Percentiles rank a stretch among this genome's conserved stretches.
These are phyloP conservation scores for Cladorrhinum sp. DNA, from an alignment of 2,329 filamentous ascomycete species.

Conservation along the genomic window DNA sequence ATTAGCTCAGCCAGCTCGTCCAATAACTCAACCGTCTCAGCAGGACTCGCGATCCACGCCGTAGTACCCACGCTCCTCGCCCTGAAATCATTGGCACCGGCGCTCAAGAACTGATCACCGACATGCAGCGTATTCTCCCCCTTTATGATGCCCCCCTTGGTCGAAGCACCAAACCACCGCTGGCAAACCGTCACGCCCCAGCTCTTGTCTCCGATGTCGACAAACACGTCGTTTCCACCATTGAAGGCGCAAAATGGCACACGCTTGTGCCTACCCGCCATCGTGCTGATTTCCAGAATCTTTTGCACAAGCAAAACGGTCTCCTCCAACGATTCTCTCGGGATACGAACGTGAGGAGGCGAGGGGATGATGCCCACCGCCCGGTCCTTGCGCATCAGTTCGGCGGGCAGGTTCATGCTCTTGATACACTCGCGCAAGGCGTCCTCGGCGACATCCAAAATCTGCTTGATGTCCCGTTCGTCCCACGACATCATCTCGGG, in stretches of 20 bases:
- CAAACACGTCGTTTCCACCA: conserved; percentile 94
- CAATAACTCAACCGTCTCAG: conserved; percentile 83
- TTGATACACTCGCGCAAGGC: conserved; percentile 78
- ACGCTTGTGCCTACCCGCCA: conserved; percentile 50
- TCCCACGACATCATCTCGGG: conserved; percentile 76
- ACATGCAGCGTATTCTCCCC: conserved; percentile 85
- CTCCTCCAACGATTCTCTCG: conserved; percentile 88
- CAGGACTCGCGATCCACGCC: conserved; percentile 92
- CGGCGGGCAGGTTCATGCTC: conserved; percentile 75
- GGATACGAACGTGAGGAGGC: conserved; percentile 62
- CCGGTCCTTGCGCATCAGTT: conserved; percentile 81
- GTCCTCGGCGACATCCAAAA: conserved; percentile 87
- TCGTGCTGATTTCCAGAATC: conserved; percentile 73
- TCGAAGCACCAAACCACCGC: conserved; percentile 71
- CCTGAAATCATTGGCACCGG: conserved; percentile 96
- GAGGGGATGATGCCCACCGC: conserved; percentile 75
- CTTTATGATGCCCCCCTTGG: conserved; percentile 46
- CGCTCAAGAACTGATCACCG: conserved; percentile 93
- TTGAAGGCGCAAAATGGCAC: conserved; percentile 98
- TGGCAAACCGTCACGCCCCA: conserved; percentile 95
- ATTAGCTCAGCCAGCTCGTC: conserved; percentile 71
- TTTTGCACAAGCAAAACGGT: conserved; percentile 93
- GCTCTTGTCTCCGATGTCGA: conserved; percentile 97
- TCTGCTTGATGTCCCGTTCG: conserved; percentile 68
- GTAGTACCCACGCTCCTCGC: conserved; percentile 88